phyloP scores from a whole-genome alignment of 202 grass and related monocot genomes.

The Saccharum hybrid region DNA sequence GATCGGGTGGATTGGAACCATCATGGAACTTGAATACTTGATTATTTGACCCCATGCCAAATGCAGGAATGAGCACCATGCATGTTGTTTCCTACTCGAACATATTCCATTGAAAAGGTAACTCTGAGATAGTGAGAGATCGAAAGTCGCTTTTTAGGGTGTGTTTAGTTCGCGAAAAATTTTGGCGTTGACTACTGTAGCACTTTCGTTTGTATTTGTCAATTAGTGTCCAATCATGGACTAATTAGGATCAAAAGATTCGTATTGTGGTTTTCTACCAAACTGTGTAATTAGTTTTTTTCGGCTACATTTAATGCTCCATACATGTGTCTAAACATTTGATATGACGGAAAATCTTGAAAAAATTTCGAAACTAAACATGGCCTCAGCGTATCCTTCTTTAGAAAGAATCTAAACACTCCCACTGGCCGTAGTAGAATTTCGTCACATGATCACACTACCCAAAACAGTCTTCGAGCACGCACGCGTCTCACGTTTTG shows the following conservation, averaged over 20 bases:
- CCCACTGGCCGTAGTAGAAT: not conserved
- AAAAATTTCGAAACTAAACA: no score
- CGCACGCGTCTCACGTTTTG: slow-evolving; percentile 16
- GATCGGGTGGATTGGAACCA: not conserved
- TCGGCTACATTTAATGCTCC: no score
- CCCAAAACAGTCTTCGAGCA: not conserved
- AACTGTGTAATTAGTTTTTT: no score
- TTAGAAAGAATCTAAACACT: not conserved
- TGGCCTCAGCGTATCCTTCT: not conserved
- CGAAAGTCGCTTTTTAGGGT: not conserved
- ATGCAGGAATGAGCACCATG: not conserved
- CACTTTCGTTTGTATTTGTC: no score
- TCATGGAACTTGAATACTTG: not conserved
- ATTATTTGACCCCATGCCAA: not conserved
- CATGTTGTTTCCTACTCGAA: not conserved
- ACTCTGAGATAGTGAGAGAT: not conserved
- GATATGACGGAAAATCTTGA: no score
- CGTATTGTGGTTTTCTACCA: no score
- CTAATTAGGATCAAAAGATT: no score
- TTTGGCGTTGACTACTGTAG: no score
- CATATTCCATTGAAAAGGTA: not conserved
- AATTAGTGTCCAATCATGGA: no score
- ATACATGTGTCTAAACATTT: no score
- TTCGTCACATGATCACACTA: not conserved
- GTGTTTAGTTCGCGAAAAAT: no score